These are phyloP conservation scores for Groenewaldozyma tartarivorans DNA, from an alignment of 805 yeast species.

Conservation along the genomic window DNA sequence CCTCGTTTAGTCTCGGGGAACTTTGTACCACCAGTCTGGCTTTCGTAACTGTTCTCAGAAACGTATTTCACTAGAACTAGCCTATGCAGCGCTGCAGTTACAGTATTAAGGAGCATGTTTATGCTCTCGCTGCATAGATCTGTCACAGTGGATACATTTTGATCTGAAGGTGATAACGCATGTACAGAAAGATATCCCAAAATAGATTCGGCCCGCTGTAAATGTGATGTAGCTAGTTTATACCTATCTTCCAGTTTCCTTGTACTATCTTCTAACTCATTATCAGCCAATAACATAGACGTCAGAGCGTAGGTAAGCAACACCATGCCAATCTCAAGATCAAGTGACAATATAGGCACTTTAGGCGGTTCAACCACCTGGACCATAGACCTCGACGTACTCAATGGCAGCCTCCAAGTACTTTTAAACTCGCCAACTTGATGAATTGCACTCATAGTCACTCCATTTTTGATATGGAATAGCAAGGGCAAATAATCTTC, in stretches of 20 bases:
- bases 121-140: conserved; percentile 20
- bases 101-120: conserved; percentile 15
- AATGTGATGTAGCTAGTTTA: conserved; percentile 22
- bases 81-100: conserved; percentile 24
- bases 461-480: conserved; percentile 16
- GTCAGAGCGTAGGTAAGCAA: conserved; percentile 17
- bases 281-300: conserved; percentile 11
- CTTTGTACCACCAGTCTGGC: conserved; percentile 5
- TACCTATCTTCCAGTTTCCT: conserved; percentile 6
- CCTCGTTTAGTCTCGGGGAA: conserved; percentile 7
- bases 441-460: conserved; percentile 12
- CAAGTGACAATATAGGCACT: conserved; percentile 10
- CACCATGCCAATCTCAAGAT: conserved; percentile 19
- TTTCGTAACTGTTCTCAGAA: conserved; percentile 5
- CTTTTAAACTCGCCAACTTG: conserved; percentile 16
- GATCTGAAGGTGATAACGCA: conserved; percentile 7
- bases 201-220: conserved; percentile 19
- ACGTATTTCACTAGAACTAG: conserved; percentile 17
- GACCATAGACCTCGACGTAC: conserved; percentile 10
- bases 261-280: conserved; percentile 4
- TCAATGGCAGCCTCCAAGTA: conserved; percentile 22
- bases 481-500: conserved; percentile 22
- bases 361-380: conserved; percentile 9
- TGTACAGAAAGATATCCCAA: conserved; percentile 17
- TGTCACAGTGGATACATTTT: conserved; percentile 3